These are phyloP conservation scores for Epichloe bromicola DNA, from an alignment of 2,329 filamentous ascomycete species.

Conservation along the genomic window DNA sequence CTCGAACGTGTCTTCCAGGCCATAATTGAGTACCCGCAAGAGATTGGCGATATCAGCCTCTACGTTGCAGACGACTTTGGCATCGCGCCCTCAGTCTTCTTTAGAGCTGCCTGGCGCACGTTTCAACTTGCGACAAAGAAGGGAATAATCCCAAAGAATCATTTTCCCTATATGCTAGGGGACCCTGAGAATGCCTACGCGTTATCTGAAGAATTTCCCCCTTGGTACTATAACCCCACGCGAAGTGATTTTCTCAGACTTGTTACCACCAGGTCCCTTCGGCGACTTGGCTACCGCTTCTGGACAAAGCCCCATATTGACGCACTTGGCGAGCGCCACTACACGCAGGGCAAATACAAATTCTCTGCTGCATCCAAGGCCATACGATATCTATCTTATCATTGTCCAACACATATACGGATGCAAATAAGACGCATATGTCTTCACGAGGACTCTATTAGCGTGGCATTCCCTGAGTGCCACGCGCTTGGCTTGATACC, in stretches of 20 bases:
- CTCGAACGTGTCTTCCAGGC: background rate
- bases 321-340: background rate
- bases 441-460: background rate
- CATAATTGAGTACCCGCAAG: background rate
- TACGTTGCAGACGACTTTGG: background rate
- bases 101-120: background rate
- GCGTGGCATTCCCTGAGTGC: background rate
- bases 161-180: background rate
- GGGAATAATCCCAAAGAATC: background rate
- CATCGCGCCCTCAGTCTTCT: background rate
- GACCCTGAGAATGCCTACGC: background rate
- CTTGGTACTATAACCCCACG: background rate
- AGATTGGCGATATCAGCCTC: background rate
- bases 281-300: background rate
- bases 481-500: background rate
- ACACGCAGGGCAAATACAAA: background rate
- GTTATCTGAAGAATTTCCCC: background rate
- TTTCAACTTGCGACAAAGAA: background rate
- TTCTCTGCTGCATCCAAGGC: background rate
- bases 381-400: background rate
- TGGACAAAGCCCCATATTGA: background rate
- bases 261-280: accelerated
- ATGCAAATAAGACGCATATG: background rate
- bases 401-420: background rate
- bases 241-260: background rate